Evolutionary conservation across 805 yeast species (phyloP).

Genomic region (Kurtzmaniella fragi): DNA sequence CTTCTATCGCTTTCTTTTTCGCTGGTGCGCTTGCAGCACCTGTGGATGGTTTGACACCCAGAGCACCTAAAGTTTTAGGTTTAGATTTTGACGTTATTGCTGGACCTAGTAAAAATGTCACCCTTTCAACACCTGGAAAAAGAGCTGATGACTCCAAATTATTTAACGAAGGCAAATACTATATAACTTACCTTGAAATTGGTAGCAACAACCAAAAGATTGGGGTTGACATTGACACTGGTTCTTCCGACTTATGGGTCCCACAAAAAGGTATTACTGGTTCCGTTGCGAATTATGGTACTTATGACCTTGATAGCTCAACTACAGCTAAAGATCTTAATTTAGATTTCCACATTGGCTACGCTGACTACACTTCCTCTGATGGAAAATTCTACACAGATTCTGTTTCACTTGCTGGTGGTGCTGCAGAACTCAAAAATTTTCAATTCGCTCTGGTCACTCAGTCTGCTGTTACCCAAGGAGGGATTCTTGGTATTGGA

Average conservation of each 20-base stretch:
- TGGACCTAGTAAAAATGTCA: neutral
- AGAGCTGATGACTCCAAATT: no score
- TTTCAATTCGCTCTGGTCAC: slow-evolving; percentile 8
- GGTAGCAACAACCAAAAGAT: slow-evolving; percentile 25
- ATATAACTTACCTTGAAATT: slow-evolving; percentile 19
- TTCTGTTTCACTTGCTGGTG: slow-evolving; percentile 1
- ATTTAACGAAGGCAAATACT: slow-evolving; percentile 8
- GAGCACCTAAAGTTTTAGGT: neutral
- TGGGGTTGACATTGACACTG: slow-evolving; percentile 35
- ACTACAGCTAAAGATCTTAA: slow-evolving; percentile 5
- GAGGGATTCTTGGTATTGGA: slow-evolving; percentile 9
- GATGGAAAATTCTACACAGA: neutral
- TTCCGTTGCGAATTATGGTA: slow-evolving; percentile 4
- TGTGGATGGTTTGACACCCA: slow-evolving; percentile 1
- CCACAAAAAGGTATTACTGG: neutral
- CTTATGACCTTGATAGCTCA: slow-evolving; percentile 7
- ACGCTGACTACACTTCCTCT: slow-evolving; percentile 2
- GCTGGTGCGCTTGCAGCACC: no score
- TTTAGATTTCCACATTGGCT: neutral
- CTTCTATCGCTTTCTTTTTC: no score
- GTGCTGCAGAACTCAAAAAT: slow-evolving; percentile 1
- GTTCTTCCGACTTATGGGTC: slow-evolving; percentile 40
- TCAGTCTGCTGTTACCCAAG: slow-evolving; percentile 5
- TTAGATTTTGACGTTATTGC: neutral
- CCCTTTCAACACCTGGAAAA: no score